Conservation (phyloP, 768 basidiomycete species). For the Mycena belliarum region DNA sequence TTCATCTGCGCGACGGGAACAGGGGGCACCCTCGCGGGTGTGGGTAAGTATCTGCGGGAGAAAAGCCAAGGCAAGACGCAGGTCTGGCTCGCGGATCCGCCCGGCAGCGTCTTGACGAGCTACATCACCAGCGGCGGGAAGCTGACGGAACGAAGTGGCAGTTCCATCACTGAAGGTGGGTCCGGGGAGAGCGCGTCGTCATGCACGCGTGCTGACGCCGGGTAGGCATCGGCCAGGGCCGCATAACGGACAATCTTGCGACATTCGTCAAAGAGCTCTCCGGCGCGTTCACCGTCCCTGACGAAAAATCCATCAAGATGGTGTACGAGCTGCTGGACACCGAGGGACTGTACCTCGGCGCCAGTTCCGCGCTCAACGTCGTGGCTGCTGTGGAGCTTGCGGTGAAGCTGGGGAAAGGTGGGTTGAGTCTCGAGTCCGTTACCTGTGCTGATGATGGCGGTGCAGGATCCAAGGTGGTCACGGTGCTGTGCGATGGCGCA, state of each 20-base stretch:
- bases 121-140: constrained; percentile 81
- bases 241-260: constrained; percentile 87
- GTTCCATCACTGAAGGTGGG: constrained; percentile 89
- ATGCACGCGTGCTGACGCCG: constrained; percentile 2
- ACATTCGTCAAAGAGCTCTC: constrained; percentile 77
- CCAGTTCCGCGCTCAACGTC: constrained; percentile 92
- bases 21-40: constrained; percentile 92
- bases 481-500: constrained; percentile 92
- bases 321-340: constrained; percentile 88
- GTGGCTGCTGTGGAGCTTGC: constrained; percentile 92
- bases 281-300: constrained; percentile 85
- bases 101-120: constrained; percentile 88
- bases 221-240: constrained; percentile 93
- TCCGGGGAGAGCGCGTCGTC: neutral
- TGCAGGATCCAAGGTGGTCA: constrained; percentile 80
- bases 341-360: constrained; percentile 94
- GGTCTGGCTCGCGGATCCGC: constrained; percentile 95
- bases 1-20: constrained; percentile 96
- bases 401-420: constrained; percentile 80
- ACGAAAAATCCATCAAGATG: constrained; percentile 90
- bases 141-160: constrained; percentile 74
- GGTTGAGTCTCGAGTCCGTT: neutral
- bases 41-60: constrained; percentile 82
- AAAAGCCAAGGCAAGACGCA: constrained; percentile 76
- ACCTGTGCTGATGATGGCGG: neutral